Evolutionary conservation across 345 rosid species (phyloP).

Genomic region (Anastatica hierochuntica): DNA sequence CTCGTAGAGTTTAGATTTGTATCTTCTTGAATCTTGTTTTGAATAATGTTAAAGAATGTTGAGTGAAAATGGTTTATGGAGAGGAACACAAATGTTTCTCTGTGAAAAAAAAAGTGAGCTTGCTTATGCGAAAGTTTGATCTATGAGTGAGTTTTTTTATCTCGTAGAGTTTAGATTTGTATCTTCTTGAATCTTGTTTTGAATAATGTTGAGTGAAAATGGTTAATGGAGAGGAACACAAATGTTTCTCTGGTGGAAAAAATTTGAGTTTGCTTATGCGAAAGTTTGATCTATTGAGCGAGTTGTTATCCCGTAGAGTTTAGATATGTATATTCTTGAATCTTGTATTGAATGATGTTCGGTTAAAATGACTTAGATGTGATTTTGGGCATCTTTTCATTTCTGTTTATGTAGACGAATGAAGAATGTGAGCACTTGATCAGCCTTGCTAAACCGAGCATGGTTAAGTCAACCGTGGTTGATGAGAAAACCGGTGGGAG

Average conservation of each 20-base stretch:
- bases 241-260: neutral
- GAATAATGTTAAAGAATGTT: neutral
- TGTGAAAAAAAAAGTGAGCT: neutral
- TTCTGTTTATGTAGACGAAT: slow-evolving; percentile 40
- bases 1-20: neutral
- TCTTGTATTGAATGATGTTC: neutral
- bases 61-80: neutral
- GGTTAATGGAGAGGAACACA: neutral
- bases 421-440: slow-evolving; percentile 81
- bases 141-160: neutral
- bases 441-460: slow-evolving; percentile 61
- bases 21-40: neutral
- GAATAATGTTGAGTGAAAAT: neutral
- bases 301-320: neutral
- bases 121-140: neutral
- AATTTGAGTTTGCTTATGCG: neutral
- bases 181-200: neutral
- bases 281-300: neutral
- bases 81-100: too few species aligned
- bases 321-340: neutral
- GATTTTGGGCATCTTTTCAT: neutral
- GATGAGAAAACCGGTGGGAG: slow-evolving; percentile 84
- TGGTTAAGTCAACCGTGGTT: slow-evolving; percentile 86
- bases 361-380: neutral
- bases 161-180: neutral